Base-by-base conservation (phyloP, 1,284 basidiomycete species). In the Ceratobasidium sp. region DNA sequence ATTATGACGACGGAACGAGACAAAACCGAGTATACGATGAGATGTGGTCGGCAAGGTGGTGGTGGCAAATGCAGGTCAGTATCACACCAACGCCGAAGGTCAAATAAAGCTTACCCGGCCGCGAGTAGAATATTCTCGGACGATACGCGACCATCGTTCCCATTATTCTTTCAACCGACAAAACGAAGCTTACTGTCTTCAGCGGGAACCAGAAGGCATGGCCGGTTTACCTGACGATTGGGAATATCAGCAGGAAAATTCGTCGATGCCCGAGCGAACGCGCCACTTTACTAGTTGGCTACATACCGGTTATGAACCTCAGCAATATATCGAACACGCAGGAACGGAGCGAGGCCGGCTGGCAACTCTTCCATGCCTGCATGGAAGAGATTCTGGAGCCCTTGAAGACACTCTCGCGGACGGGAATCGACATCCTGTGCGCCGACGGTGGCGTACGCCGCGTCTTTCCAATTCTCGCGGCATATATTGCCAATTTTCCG, bases 401-500 rank as follows among this genome's bases (percentile, higher is more conserved):
- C 2, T 66, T 81, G 26, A 33, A 71, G 13, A 23, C n/a, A 0
- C 68, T 79, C 2, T 78, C 78, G 13, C 38, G 38, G 2, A 40
- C 65, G 0, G 80, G 80, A 5, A 42, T 77, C 12, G n/a, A 64
- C 7, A 77, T 81, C 54, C 26, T 56, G 3, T 80, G 80, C 65
- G 77, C 80, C 0, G 80, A 81, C 52, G 76, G 77, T 9, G n/a
- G 52, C 17, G 65, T 77, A 0, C 69, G 79, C 23, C 13, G 26
- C 0, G 78, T 79, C 17, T 77, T 67, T 68, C 81, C 80, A 0
- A 78, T 82, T 46, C 77, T 82, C 12, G 78, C 80, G 4, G 77
- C 78, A 1, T 82, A 80, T 57, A 71, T 82, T 17, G 81, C 81
- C 9, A 81, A 82, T 44, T 80, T 77, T 48, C 81, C 79, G 6